A percentile compares a stretch with the other conserved stretches of the same genome.
phyloP scores from a whole-genome alignment of 1,139 yeast species.

The Pichia sorboxylosa region DNA sequence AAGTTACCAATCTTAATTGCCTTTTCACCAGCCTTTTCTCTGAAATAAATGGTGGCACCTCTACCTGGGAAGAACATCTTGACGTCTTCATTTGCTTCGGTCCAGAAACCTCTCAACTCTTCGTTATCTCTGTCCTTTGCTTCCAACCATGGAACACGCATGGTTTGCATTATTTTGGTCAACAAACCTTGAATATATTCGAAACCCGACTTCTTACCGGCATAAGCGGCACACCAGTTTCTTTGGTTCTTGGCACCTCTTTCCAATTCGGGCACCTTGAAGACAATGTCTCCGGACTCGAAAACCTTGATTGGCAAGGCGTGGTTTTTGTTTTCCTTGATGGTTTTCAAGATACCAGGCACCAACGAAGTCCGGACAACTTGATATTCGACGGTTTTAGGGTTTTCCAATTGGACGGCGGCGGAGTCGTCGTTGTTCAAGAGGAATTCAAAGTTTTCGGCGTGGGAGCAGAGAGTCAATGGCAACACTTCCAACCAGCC shows the following conservation, averaged over 20 bases:
- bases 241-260: constrained; percentile 89
- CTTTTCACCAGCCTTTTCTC: constrained; percentile 47
- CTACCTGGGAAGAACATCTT: constrained; percentile 92
- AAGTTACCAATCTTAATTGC: constrained; percentile 62
- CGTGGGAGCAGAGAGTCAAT: constrained; percentile 88
- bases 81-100: constrained; percentile 55
- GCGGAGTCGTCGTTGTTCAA: constrained; percentile 61
- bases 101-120: constrained; percentile 80
- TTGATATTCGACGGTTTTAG: constrained; percentile 93
- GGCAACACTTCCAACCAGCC: constrained; percentile 97
- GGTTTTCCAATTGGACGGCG: constrained; percentile 89
- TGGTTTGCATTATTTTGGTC: constrained; percentile 92
- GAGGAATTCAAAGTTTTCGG: constrained; percentile 86
- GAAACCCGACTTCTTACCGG: constrained; percentile 91
- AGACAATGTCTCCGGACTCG: constrained; percentile 90
- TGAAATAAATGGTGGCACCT: constrained; percentile 78
- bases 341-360: constrained; percentile 92
- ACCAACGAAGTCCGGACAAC: constrained; percentile 91
- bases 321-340: constrained; percentile 93
- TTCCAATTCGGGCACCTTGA: constrained; percentile 64
- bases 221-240: constrained; percentile 88
- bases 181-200: constrained; percentile 89
- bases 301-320: constrained; percentile 89
- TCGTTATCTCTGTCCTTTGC: constrained; percentile 42
- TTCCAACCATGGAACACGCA: constrained; percentile 78